Evolutionary conservation across 257 asterid genomes (phyloP), one percentile per base, ranked within the genome.

Genomic region (Solanum tarapatanum): DNA sequence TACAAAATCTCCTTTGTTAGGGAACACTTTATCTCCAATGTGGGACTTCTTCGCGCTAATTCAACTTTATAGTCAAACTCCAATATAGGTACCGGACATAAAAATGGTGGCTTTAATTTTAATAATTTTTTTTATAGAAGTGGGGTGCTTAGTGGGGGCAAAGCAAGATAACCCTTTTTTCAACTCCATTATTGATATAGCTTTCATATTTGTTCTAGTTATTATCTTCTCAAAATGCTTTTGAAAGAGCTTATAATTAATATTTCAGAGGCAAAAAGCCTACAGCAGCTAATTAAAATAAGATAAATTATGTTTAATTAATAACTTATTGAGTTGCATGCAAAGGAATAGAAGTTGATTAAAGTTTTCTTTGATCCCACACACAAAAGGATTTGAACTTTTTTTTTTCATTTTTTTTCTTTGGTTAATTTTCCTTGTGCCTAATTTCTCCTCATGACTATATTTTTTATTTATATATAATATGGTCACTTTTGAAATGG

Each of bases 101-200:
- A 90, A 90, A 92, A 85, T 89, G 91, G 89, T 91, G 89, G 87
- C 88, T 87, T 87, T 88, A 39, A 35, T 84, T 14, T 39, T 16
- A 8, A 3, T 45, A 45, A 2, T 39, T 68, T 89, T 87, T 82
- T 89, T 70, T 87, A 35, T 77, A 93, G 90, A 86, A 88, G 87
- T 86, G 88, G 70, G 85, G 86, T 79, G 87, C 82, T 90, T 91
- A 90, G 98, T 92, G 98, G 97, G 93, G 93, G 90, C 91, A 92
- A 93, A 76, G 91, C 51, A 90, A 88, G 88, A 84, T 87, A 84
- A 82, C 64, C 85, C 94, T 90, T 93, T 90, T 93, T 90, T 89
- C 58, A 89, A 87, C 93, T 92, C 95, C 96, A 95, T 93, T 92
- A 93, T 91, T 92, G 91, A 68, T 87, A 37, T 85, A 72, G 88